Evolutionary conservation across 805 yeast species (phyloP).

Genomic region (Cyberlindnera suaveolens): DNA sequence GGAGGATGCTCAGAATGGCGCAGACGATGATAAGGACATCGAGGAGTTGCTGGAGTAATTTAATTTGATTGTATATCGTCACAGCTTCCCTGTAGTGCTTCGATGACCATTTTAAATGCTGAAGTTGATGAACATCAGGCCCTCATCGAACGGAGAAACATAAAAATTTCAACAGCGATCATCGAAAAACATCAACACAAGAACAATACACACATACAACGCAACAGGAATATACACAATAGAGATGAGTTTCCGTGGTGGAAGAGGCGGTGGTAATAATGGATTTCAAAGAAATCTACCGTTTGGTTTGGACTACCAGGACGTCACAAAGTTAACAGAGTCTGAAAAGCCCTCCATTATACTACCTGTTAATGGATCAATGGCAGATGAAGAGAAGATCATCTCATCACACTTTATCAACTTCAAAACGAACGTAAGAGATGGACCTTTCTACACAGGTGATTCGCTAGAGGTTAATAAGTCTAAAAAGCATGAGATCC

Average conservation of each 20-base stretch:
- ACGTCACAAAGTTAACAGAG: slow-evolving; percentile 35
- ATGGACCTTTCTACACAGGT: slow-evolving; percentile 67
- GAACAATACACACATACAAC: background rate
- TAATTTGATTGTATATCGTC: background rate
- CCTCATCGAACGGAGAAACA: too few relatives aligned
- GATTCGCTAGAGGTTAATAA: slow-evolving; percentile 29
- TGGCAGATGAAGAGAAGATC: slow-evolving; percentile 43
- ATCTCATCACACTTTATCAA: slow-evolving; percentile 51
- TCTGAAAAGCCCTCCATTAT: slow-evolving; percentile 32
- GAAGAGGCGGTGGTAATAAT: slow-evolving; percentile 36
- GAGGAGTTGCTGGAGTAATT: slow-evolving; percentile 59
- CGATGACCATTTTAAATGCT: too few relatives aligned
- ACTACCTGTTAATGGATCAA: slow-evolving; percentile 60
- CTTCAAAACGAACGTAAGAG: slow-evolving; percentile 45
- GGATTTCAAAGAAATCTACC: slow-evolving; percentile 43
- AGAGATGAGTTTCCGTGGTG: slow-evolving; percentile 49
- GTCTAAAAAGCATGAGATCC: slow-evolving; percentile 21
- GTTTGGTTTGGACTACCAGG: slow-evolving; percentile 67
- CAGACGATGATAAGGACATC: slow-evolving; percentile 60
- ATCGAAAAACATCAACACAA: background rate
- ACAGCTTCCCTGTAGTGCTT: too few relatives aligned
- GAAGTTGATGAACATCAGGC: too few relatives aligned
- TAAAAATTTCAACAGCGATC: background rate
- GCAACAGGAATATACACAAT: background rate
- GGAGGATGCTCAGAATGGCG: slow-evolving; percentile 39